These are phyloP conservation scores for Acacia crassicarpa DNA, from an alignment of 306 rosid species.

Conservation along the genomic window DNA sequence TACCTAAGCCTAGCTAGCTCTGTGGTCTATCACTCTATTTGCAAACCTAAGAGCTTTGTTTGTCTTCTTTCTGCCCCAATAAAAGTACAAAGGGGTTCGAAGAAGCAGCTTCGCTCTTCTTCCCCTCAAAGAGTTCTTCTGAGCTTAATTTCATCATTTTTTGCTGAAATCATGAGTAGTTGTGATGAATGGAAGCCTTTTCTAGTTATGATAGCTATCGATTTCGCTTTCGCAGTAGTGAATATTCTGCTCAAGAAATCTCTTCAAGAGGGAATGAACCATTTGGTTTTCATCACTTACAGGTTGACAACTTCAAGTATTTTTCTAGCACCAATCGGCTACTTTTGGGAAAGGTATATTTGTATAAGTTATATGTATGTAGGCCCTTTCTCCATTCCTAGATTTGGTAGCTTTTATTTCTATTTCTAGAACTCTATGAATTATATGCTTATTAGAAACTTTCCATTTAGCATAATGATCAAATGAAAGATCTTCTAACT, in stretches of 20 bases:
- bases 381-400: constrained; percentile 5
- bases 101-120: constrained; percentile 20
- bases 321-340: constrained; percentile 74
- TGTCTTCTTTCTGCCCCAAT: not conserved
- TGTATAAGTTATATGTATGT: constrained; percentile 10
- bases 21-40: not conserved
- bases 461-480: constrained; percentile 13
- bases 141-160: constrained; percentile 22
- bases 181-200: constrained; percentile 85
- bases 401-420: not conserved
- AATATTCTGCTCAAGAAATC: constrained; percentile 88
- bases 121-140: constrained; percentile 17
- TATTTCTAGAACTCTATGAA: not conserved
- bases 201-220: constrained; percentile 72
- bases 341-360: constrained; percentile 66
- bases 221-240: constrained; percentile 67
- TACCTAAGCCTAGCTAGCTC: constrained; percentile 35
- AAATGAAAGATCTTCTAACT: not conserved
- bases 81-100: not conserved
- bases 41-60: constrained; percentile 16
- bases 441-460: not conserved
- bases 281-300: constrained; percentile 86
- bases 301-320: constrained; percentile 71
- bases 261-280: constrained; percentile 84
- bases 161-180: constrained; percentile 37